A percentile compares a stretch with the other conserved stretches of the same genome.
These are phyloP conservation scores for Amanita rubescens DNA, from an alignment of 768 basidiomycete genomes.

Conservation along the genomic window DNA sequence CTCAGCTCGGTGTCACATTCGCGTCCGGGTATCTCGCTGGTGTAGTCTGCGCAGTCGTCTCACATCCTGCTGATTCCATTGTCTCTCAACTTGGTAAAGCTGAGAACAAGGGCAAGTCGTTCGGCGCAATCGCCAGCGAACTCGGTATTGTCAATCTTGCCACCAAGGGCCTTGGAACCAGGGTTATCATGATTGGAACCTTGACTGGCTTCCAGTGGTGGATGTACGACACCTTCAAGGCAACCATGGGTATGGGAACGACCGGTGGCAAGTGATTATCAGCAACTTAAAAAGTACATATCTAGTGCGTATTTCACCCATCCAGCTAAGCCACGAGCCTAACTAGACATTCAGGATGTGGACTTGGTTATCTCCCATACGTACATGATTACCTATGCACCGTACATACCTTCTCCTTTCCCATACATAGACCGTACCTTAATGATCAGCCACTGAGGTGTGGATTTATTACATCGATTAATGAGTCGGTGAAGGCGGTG, in stretches of 20 bases:
- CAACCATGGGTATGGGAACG: slow-evolving; percentile 77
- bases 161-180: slow-evolving; percentile 83
- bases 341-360: neutral
- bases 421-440: slow-evolving; percentile 4
- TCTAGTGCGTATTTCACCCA: neutral
- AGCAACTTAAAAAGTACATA: slow-evolving; percentile 1
- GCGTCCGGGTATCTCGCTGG: slow-evolving; percentile 91
- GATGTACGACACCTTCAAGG: slow-evolving; percentile 88
- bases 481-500: neutral
- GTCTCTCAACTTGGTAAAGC: slow-evolving; percentile 93
- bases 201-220: slow-evolving; percentile 85
- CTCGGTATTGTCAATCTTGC: slow-evolving; percentile 57
- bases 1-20: slow-evolving; percentile 86
- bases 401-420: neutral
- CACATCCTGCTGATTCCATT: slow-evolving; percentile 91
- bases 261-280: slow-evolving; percentile 73
- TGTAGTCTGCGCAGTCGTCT: slow-evolving; percentile 93
- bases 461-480: neutral
- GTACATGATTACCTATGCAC: neutral
- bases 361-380: neutral
- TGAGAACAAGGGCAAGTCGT: slow-evolving; percentile 72
- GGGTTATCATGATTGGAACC: slow-evolving; percentile 79
- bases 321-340: slow-evolving; percentile 4
- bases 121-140: slow-evolving; percentile 65
- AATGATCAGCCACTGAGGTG: neutral